Evolutionary conservation across 2,329 filamentous ascomycete species (phyloP).

Genomic region (Septoria linicola): DNA sequence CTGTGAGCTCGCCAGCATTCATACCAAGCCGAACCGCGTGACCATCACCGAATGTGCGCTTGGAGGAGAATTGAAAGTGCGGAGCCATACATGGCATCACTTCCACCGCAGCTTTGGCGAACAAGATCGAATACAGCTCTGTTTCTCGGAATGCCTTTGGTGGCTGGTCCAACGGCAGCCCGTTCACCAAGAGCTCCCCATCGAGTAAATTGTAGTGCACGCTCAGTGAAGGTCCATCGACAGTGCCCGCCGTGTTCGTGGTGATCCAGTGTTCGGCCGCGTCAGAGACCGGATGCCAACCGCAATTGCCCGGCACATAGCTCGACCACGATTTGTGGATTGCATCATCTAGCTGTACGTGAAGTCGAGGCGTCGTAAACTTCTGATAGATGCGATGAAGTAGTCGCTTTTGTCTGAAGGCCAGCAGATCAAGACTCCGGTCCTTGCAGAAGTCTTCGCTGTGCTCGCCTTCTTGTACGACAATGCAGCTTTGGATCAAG

Average conservation of each 20-base stretch:
- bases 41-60: slow-evolving; percentile 28
- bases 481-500: slow-evolving; percentile 26
- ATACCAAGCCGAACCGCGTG: slow-evolving; percentile 58
- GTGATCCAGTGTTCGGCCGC: slow-evolving; percentile 29
- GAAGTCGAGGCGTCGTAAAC: slow-evolving; percentile 9
- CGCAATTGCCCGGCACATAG: slow-evolving; percentile 24
- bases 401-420: slow-evolving; percentile 18
- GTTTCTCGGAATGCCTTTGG: slow-evolving; percentile 53
- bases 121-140: slow-evolving; percentile 50
- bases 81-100: slow-evolving; percentile 50
- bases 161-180: slow-evolving; percentile 52
- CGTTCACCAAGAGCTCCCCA: slow-evolving; percentile 53
- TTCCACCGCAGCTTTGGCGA: slow-evolving; percentile 55
- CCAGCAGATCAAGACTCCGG: slow-evolving; percentile 1
- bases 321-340: slow-evolving; percentile 45
- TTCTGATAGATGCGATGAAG: slow-evolving; percentile 21
- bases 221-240: not conserved
- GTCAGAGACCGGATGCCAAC: slow-evolving; percentile 14
- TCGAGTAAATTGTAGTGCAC: slow-evolving; percentile 50
- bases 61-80: slow-evolving; percentile 56
- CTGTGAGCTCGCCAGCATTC: not conserved
- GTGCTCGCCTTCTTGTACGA: slow-evolving; percentile 23
- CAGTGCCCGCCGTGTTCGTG: slow-evolving; percentile 22
- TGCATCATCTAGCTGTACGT: slow-evolving; percentile 21
- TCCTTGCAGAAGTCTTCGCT: not conserved